phyloP scores from a whole-genome alignment of 257 asterid species.

The Phtheirospermum japonicum region DNA sequence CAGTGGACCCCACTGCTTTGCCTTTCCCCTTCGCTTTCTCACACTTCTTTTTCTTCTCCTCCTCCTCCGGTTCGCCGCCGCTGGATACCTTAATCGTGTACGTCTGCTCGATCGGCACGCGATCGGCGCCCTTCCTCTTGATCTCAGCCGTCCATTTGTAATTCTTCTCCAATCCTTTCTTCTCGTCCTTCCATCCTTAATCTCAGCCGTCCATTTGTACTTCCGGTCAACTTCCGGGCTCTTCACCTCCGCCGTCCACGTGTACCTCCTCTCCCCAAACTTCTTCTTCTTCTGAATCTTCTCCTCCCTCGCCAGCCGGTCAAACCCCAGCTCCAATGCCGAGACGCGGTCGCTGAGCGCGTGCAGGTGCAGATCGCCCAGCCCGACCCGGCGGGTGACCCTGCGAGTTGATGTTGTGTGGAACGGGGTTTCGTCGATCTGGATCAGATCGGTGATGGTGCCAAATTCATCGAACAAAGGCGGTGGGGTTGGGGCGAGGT shows the following conservation, averaged over 20 bases:
- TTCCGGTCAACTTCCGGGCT: conserved; percentile 56
- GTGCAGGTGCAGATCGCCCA: conserved; percentile 42
- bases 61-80: conserved; percentile 26
- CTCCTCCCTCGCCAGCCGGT: conserved; percentile 41
- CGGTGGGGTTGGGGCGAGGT: conserved; percentile 26
- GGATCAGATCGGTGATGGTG: conserved; percentile 74
- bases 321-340: conserved; percentile 54
- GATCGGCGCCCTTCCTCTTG: conserved; percentile 53
- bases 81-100: conserved; percentile 52
- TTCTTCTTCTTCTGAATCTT: conserved; percentile 31
- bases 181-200: too few species aligned
- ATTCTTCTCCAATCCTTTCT: conserved; percentile 48
- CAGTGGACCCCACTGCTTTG: conserved; percentile 24
- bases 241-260: conserved; percentile 88
- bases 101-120: conserved; percentile 42
- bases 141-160: conserved; percentile 71
- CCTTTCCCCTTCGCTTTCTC: conserved; percentile 40
- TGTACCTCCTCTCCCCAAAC: conserved; percentile 68
- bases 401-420: conserved; percentile 47
- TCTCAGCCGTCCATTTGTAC: conserved; percentile 73
- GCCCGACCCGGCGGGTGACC: conserved; percentile 40
- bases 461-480: conserved; percentile 42
- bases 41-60: conserved; percentile 27
- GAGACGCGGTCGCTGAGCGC: conserved; percentile 67
- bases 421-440: conserved; percentile 54